phyloP scores from a whole-genome alignment of 257 asterid species.

The Solanum virginianum region DNA sequence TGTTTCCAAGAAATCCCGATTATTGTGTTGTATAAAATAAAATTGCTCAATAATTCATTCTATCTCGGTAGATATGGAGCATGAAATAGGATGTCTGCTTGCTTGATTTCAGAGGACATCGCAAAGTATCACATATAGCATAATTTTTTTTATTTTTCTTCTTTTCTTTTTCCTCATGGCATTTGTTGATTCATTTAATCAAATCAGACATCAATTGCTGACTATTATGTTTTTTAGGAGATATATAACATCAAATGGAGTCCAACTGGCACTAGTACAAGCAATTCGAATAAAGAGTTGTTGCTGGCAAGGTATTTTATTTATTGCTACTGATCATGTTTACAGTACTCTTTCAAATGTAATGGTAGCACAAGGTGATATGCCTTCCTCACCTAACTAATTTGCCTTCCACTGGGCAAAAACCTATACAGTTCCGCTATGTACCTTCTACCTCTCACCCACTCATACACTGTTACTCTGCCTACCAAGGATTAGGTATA shows the following conservation, averaged over 20 bases:
- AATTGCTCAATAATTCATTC: background rate
- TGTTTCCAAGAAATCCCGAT: background rate
- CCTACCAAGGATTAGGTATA: too few species aligned
- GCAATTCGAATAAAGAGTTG: slow-evolving; percentile 61
- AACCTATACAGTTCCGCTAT: too few species aligned
- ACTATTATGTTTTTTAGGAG: slow-evolving; percentile 31
- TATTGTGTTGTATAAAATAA: background rate
- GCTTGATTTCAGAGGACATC: slow-evolving; percentile 69
- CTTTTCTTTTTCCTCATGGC: background rate
- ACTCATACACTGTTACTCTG: too few species aligned
- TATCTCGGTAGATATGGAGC: slow-evolving; percentile 75
- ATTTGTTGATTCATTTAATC: background rate
- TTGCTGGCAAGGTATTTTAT: slow-evolving; percentile 63
- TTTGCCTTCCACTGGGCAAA: too few species aligned
- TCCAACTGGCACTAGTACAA: slow-evolving; percentile 80
- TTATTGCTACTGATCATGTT: background rate
- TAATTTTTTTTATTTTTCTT: background rate
- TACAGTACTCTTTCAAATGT: background rate
- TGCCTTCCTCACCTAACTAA: too few species aligned
- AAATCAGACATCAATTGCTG: background rate
- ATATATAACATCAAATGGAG: slow-evolving; percentile 92
- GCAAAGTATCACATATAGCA: too few species aligned
- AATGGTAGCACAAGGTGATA: background rate
- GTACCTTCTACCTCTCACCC: too few species aligned
- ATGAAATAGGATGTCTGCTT: slow-evolving; percentile 56